These are phyloP conservation scores for Hyaloscypha hepaticicola DNA, from an alignment of 495 filamentous ascomycete genomes.

Conservation along the genomic window DNA sequence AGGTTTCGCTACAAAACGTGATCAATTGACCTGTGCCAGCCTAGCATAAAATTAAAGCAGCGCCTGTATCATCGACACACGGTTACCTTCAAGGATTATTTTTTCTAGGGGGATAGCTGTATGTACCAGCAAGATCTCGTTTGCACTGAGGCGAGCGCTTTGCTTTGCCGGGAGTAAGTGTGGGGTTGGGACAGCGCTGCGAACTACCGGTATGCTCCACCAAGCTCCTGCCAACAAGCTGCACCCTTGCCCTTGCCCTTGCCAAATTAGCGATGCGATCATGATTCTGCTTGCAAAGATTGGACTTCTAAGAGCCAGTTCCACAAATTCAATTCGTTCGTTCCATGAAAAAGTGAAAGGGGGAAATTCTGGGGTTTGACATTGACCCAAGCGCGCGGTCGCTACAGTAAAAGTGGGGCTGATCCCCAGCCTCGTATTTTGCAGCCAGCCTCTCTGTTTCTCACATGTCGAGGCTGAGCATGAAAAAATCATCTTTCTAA, in stretches of 20 bases:
- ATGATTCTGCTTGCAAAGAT: background rate
- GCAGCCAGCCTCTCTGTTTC: too few relatives aligned
- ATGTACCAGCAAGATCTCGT: background rate
- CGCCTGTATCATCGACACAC: too few relatives aligned
- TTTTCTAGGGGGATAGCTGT: too few relatives aligned
- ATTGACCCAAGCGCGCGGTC: background rate
- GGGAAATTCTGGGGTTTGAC: background rate
- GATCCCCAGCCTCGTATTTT: conserved; percentile 12
- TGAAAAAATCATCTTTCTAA: background rate
- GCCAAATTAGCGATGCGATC: background rate
- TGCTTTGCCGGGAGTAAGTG: background rate
- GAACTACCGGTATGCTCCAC: too few relatives aligned
- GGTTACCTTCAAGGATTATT: too few relatives aligned
- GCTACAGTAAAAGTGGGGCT: background rate
- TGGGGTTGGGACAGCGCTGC: background rate
- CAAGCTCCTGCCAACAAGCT: background rate
- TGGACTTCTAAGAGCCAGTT: background rate
- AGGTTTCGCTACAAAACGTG: too few relatives aligned
- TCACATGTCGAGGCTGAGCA: background rate
- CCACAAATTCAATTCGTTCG: background rate
- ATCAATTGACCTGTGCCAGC: too few relatives aligned
- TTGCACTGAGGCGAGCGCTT: background rate
- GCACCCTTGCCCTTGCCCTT: background rate
- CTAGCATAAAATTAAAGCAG: too few relatives aligned
- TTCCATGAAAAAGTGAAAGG: too few relatives aligned